Evolutionary conservation across 2,329 filamentous ascomycete species (phyloP), one percentile per base, ranked within the genome.

Genomic region (Diaporthe australafricana): DNA sequence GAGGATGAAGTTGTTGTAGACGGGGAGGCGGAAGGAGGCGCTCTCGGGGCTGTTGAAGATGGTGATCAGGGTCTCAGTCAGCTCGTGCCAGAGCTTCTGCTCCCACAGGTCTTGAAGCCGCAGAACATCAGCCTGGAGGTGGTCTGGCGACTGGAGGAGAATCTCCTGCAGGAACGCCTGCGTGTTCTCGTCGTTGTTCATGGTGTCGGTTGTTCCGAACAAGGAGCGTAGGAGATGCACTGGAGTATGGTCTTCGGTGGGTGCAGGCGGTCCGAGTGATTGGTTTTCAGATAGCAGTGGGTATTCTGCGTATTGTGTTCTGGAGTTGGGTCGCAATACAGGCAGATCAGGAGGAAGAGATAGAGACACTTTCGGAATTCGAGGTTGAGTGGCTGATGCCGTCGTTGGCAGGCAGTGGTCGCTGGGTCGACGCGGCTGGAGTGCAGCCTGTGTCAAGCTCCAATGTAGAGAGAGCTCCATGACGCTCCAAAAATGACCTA

Each of bases 41-140:
- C 95, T 98, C 80, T 92, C 90, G 55, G 93, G 89, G 77, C 94
- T 86, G 79, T 92, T 91, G 86, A 98, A 99, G 89, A 96, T 98
- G 76, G 93, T 89, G 77, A 98, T 87, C 70, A 99, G 89, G 68
- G 92, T 88, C 80, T 98, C 93, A 45, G 96, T 99, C 77, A 99
- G 92, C 85, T 99, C 95, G 86, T 99, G 96, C 96, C 96, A 99
- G 84, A 99, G 89, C 86, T 98, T 98, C 79, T 96, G 92, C 87
- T 99, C 96, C 96, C 96, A 99, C 80, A 91, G 94, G 81, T 97
- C 95, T 87, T 99, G 96, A 76, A 99, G 98, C 78, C 92, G 91
- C 78, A 99, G 89, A 83, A 98, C 94, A 79, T 94, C 90, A 79
- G 92, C 89, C 84, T 98, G 95, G 68, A 97, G 90, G 82, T 97